Evolutionary conservation across 2,329 filamentous ascomycete species (phyloP).

Genomic region (Fusarium sp.): DNA sequence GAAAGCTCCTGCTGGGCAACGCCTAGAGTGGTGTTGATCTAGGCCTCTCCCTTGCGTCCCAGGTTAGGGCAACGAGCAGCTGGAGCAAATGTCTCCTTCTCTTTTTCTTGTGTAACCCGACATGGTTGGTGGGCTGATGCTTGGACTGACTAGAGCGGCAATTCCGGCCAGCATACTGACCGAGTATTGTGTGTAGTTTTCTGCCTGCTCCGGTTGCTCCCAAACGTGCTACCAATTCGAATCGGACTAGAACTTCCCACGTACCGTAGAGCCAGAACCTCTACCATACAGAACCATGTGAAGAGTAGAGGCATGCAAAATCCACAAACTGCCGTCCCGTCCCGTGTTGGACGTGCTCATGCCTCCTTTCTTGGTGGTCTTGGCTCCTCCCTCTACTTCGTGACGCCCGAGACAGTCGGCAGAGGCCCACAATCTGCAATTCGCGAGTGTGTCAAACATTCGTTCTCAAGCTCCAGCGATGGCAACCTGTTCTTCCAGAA

Average conservation of each 20-base stretch:
- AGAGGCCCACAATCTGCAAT: slow-evolving; percentile 19
- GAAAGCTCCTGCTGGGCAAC: not conserved
- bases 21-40: not conserved
- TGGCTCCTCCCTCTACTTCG: not conserved
- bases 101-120: not conserved
- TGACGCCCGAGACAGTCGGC: slow-evolving; percentile 15
- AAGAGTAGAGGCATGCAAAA: not conserved
- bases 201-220: not conserved
- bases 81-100: not conserved
- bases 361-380: not conserved
- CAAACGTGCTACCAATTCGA: not conserved
- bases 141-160: not conserved
- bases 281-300: not conserved
- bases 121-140: not conserved
- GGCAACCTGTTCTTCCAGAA: not conserved
- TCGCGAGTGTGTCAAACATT: slow-evolving; percentile 9
- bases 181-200: not conserved
- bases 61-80: not conserved
- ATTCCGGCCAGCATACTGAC: too few species aligned
- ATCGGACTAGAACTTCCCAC: not conserved
- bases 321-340: slow-evolving; percentile 11
- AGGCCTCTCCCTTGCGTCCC: slow-evolving; percentile 30
- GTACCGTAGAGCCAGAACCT: not conserved
- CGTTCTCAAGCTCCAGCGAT: not conserved
- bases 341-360: not conserved